These are phyloP conservation scores for Saccharata proteae DNA, from an alignment of 2,329 filamentous ascomycete species.

Conservation along the genomic window DNA sequence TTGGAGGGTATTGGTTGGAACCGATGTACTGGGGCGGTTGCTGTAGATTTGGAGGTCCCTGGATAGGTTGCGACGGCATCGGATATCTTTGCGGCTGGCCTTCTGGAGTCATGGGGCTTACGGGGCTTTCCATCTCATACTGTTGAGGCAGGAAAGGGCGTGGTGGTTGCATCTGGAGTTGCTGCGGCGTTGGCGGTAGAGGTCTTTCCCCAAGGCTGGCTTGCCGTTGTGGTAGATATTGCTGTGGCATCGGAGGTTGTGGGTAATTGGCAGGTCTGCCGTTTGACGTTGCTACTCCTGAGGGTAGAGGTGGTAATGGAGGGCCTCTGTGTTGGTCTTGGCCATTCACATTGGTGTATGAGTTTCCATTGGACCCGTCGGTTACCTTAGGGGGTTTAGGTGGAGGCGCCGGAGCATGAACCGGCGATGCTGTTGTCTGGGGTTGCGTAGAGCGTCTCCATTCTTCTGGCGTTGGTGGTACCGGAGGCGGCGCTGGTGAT, in stretches of 20 bases:
- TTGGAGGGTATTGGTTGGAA: slow-evolving; percentile 8
- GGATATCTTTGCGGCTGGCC: slow-evolving; percentile 15
- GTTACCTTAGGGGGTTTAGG: slow-evolving; percentile 34
- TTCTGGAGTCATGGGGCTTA: slow-evolving; percentile 24
- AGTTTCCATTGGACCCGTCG: neutral
- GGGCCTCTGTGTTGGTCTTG: slow-evolving; percentile 13
- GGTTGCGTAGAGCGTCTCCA: slow-evolving; percentile 21
- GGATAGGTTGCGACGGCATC: slow-evolving; percentile 1
- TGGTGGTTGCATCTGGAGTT: slow-evolving; percentile 16
- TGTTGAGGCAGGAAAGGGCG: slow-evolving; percentile 7
- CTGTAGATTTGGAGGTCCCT: slow-evolving; percentile 5
- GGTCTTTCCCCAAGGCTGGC: slow-evolving; percentile 15
- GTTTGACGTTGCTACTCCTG: slow-evolving; percentile 11
- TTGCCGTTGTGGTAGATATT: slow-evolving; percentile 14
- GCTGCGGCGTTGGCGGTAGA: slow-evolving; percentile 11
- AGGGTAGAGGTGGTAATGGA: slow-evolving; percentile 20
- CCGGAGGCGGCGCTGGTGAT: slow-evolving; percentile 39
- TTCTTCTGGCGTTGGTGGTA: slow-evolving; percentile 62
- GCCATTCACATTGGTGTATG: slow-evolving; percentile 11
- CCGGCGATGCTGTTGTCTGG: slow-evolving; percentile 22
- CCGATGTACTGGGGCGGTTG: slow-evolving; percentile 10
- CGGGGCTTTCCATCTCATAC: slow-evolving; percentile 21
- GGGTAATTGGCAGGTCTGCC: slow-evolving; percentile 10
- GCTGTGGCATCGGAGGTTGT: slow-evolving; percentile 11
- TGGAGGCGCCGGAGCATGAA: slow-evolving; percentile 27